phyloP scores from a whole-genome alignment of 345 rosid genomes.

The Camelina laxa region DNA sequence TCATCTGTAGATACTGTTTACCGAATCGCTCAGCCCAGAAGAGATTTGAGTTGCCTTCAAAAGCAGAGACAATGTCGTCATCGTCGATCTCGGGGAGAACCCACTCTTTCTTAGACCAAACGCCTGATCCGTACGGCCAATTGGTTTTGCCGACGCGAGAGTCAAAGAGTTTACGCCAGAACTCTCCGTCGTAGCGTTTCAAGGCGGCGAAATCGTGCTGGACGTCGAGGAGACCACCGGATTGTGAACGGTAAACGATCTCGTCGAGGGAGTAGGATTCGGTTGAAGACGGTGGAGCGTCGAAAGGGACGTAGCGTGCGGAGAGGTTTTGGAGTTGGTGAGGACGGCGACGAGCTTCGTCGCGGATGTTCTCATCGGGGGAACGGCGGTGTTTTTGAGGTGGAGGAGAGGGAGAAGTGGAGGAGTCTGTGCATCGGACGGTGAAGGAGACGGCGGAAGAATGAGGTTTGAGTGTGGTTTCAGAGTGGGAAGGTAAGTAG shows the following conservation, averaged over 20 bases:
- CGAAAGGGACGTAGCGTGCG: slow-evolving; percentile 77
- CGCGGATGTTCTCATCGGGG: slow-evolving; percentile 56
- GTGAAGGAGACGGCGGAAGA: slow-evolving; percentile 28
- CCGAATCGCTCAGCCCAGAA: slow-evolving; percentile 92
- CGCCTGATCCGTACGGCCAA: slow-evolving; percentile 89
- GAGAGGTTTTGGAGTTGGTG: slow-evolving; percentile 48
- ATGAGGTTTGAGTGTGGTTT: slow-evolving; percentile 31
- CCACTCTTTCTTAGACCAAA: slow-evolving; percentile 92
- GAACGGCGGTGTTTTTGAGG: slow-evolving; percentile 36
- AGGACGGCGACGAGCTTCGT: slow-evolving; percentile 68
- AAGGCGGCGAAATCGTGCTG: slow-evolving; percentile 73
- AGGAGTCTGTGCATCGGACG: slow-evolving; percentile 27
- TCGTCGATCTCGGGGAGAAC: slow-evolving; percentile 76
- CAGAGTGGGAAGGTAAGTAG: slow-evolving; percentile 41
- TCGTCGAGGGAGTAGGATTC: slow-evolving; percentile 86
- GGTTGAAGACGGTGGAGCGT: slow-evolving; percentile 50
- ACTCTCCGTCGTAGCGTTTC: slow-evolving; percentile 63
- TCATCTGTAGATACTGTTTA: slow-evolving; percentile 68
- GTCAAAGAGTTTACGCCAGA: slow-evolving; percentile 75
- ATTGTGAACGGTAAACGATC: slow-evolving; percentile 76
- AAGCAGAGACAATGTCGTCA: slow-evolving; percentile 80
- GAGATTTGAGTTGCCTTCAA: slow-evolving; percentile 83
- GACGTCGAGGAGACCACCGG: slow-evolving; percentile 83
- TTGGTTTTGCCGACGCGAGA: slow-evolving; percentile 82
- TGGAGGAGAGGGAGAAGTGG: slow-evolving; percentile 13